phyloP scores from a whole-genome alignment of 2,329 filamentous ascomycete species.

The Nemania serpens region DNA sequence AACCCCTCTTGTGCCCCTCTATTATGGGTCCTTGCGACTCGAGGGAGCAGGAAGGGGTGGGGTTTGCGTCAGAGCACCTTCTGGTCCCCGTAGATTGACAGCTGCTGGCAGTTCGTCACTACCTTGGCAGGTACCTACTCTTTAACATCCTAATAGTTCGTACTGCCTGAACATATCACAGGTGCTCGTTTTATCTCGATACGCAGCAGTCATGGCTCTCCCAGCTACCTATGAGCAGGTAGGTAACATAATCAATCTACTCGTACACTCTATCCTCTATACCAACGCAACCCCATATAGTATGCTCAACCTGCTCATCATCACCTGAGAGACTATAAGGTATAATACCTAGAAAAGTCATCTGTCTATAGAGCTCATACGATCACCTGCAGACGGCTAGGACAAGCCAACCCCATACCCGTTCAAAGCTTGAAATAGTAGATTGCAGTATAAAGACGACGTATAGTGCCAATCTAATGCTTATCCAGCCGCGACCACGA shows the following conservation, averaged over 20 bases:
- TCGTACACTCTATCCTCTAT: not conserved
- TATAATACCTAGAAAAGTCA: too few species aligned
- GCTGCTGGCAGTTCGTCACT: not conserved
- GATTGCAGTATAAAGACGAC: constrained; percentile 21
- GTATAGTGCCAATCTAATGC: constrained; percentile 14
- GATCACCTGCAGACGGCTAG: not conserved
- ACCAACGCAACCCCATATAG: not conserved
- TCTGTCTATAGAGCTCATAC: not conserved
- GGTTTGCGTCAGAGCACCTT: not conserved
- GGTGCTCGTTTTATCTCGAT: too few species aligned
- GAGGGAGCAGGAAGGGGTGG: not conserved
- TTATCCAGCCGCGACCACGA: constrained; percentile 8
- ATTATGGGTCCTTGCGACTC: constrained; percentile 23
- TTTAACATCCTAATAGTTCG: too few species aligned
- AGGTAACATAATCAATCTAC: not conserved
- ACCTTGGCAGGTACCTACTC: too few species aligned
- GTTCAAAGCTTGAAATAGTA: not conserved
- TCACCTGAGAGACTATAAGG: not conserved
- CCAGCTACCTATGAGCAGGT: not conserved
- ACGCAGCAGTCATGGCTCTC: too few species aligned
- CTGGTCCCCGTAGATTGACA: constrained; percentile 2
- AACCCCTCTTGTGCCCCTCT: too few species aligned
- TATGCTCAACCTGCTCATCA: not conserved
- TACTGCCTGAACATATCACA: too few species aligned
- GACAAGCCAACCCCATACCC: not conserved